These are phyloP conservation scores for Dactylonectria macrodidyma DNA, from an alignment of 2,329 filamentous ascomycete species.

Conservation along the genomic window DNA sequence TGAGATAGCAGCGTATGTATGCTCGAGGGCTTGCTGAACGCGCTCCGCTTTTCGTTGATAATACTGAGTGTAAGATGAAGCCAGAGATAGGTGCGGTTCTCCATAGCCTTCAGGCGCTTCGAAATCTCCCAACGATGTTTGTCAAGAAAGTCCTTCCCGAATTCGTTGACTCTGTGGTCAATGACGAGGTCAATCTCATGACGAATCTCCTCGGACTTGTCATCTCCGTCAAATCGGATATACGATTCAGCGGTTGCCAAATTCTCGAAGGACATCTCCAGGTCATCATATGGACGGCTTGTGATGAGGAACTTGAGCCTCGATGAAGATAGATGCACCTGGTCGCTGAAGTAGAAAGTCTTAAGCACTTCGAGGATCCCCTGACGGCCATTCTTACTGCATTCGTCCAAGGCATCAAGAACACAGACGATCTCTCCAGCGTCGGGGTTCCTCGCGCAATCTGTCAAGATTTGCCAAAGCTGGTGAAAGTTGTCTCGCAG, in stretches of 20 bases:
- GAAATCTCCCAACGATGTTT: conserved; percentile 35
- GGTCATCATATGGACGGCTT: conserved; percentile 48
- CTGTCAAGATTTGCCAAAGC: conserved; percentile 26
- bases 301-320: conserved; percentile 52
- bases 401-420: background rate
- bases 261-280: conserved; percentile 39
- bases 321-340: background rate
- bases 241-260: conserved; percentile 28
- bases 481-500: conserved; percentile 17
- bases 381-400: conserved; percentile 3
- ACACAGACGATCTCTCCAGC: background rate
- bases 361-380: conserved; percentile 48
- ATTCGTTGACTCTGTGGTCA: conserved; percentile 34
- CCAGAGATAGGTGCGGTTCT: conserved; percentile 59
- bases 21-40: conserved; percentile 24
- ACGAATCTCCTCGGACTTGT: conserved; percentile 46
- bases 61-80: conserved; percentile 52
- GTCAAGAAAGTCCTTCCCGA: too few species aligned
- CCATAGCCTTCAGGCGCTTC: conserved; percentile 46
- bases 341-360: conserved; percentile 19
- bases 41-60: conserved; percentile 39
- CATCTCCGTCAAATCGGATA: conserved; percentile 47
- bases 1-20: conserved; percentile 29
- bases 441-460: conserved; percentile 5
- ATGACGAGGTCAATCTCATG: conserved; percentile 53